Evolutionary conservation across 495 filamentous ascomycete species (phyloP), one percentile per base, ranked within the genome.

Genomic region (Penicillium verhagenii): DNA sequence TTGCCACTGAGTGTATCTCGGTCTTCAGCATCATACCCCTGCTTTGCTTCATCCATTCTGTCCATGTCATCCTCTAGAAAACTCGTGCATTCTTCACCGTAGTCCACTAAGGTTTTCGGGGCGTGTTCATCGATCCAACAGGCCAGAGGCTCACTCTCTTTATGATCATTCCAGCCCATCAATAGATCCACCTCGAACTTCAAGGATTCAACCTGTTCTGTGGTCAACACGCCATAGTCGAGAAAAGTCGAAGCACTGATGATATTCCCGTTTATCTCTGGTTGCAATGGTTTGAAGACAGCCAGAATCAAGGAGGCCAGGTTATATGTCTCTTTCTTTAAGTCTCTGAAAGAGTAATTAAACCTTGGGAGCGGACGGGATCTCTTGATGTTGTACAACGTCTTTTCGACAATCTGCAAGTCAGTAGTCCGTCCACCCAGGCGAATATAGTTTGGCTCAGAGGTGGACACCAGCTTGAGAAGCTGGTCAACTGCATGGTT

Each of bases 401-500:
- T 91, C 8, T 83, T 79, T 56, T 85, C 82, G 59, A 92, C 86
- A 14, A 84, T 75, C 0, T 82, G 77, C 11, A 78, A 69, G 51
- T 88, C 87, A 6, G 79, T 86, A n/a, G 79, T 84, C 58, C 90
- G 80, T 6, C 85, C 83, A n/a, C 93, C 93, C 16, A 97, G 72
- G 6, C 93, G 88, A 37, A 93, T 73, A 49, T 92, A 86, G 4
- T 85, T 76, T 1, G 75, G 72, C 47, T 89, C 89, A 47, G 86
- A 85, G 2, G 72, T 52, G 1, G 87, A 75, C 19, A 96, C 72
- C 44, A 87, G 83, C 4, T 71, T 72, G 13, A 98, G 76, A 1
- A 97, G 70, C 61, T 96, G 94, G 59, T 97, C 93, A 1, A 97
- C 69, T 0, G 94, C 93, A 69, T 98, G 92, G 55, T 98, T 98